Conservation (phyloP, 352 stramenopile genomes). For the Pythium folliculosum region DNA sequence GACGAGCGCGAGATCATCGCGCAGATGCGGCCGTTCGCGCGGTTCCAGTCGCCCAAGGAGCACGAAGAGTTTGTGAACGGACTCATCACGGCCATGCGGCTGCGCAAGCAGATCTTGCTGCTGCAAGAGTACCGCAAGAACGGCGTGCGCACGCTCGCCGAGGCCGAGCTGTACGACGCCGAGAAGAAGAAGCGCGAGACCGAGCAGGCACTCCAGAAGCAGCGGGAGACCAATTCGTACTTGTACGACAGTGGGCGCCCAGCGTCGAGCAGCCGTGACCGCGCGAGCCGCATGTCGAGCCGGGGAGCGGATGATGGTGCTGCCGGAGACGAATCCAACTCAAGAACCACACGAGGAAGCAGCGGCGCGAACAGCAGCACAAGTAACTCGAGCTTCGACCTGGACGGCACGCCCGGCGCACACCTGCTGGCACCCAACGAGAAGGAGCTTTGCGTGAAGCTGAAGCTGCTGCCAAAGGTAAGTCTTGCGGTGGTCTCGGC, state of each 20-base stretch:
- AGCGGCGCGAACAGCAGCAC: slow-evolving; percentile 14
- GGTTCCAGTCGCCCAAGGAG: slow-evolving; percentile 93
- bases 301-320: slow-evolving; percentile 46
- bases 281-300: slow-evolving; percentile 69
- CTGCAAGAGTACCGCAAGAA: slow-evolving; percentile 96
- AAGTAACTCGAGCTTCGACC: slow-evolving; percentile 56
- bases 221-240: slow-evolving; percentile 86
- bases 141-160: slow-evolving; percentile 92
- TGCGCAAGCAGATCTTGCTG: slow-evolving; percentile 96
- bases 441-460: slow-evolving; percentile 86
- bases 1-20: slow-evolving; percentile 95
- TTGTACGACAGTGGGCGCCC: slow-evolving; percentile 78
- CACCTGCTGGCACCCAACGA: slow-evolving; percentile 92
- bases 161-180: slow-evolving; percentile 94
- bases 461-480: slow-evolving; percentile 91
- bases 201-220: slow-evolving; percentile 88
- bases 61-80: slow-evolving; percentile 93
- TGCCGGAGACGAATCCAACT: slow-evolving; percentile 28
- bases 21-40: slow-evolving; percentile 94
- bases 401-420: slow-evolving; percentile 81
- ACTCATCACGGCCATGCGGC: slow-evolving; percentile 87
- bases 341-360: slow-evolving; percentile 35
- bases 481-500: neutral
- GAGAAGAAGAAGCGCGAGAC: slow-evolving; percentile 94
- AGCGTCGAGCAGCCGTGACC: slow-evolving; percentile 54